Percentiles rank a stretch among this genome's conserved stretches.
These are phyloP conservation scores for Rubus parviflorus DNA, from an alignment of 306 rosid genomes.

Conservation along the genomic window DNA sequence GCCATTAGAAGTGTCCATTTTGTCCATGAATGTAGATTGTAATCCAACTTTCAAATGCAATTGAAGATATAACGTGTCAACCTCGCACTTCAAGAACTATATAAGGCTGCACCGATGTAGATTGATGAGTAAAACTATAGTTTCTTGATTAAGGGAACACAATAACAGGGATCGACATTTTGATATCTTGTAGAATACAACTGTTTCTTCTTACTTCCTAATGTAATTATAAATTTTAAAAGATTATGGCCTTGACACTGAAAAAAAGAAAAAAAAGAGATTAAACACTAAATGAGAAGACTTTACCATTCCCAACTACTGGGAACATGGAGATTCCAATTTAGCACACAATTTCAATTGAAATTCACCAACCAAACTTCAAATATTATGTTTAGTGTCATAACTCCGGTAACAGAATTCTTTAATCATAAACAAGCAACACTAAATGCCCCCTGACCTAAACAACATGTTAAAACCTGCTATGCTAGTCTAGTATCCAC, in stretches of 20 bases:
- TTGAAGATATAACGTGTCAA: background rate
- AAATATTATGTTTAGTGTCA: background rate
- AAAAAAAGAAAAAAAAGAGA: background rate
- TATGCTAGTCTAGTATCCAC: background rate
- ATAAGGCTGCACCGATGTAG: background rate
- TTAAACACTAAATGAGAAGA: background rate
- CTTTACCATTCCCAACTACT: too few relatives aligned
- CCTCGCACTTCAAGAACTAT: background rate
- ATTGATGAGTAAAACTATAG: background rate
- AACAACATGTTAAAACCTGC: background rate
- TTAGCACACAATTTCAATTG: background rate
- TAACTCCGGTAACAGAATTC: background rate
- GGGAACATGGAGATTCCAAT: too few relatives aligned
- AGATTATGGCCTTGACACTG: background rate
- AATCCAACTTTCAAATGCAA: background rate
- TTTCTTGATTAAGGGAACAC: background rate
- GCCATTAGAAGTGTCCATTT: slow-evolving; percentile 44
- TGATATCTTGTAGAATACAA: background rate
- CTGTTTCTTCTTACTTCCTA: background rate
- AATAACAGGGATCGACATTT: background rate
- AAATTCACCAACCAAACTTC: background rate
- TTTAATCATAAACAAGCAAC: background rate
- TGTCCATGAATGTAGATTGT: background rate
- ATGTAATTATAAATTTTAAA: background rate
- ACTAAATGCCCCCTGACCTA: background rate